Percentiles rank a stretch among this genome's conserved stretches.
These are phyloP conservation scores for Mallotus japonicus DNA, from an alignment of 441 rosid genomes.

Conservation along the genomic window DNA sequence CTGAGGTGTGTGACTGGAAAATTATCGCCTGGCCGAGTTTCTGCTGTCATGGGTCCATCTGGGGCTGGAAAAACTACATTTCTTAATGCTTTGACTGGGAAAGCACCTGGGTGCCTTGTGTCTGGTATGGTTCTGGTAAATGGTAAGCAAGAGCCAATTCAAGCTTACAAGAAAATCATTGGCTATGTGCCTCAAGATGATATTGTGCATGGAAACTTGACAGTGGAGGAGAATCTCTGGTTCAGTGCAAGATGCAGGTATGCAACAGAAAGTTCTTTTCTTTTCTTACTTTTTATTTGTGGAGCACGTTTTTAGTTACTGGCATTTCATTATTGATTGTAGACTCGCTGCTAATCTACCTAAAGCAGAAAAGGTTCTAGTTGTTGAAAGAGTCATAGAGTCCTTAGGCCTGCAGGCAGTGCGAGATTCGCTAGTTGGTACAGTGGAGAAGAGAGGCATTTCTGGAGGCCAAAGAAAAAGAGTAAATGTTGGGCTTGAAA, in stretches of 20 bases:
- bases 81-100: slow-evolving; percentile 88
- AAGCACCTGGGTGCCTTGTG: slow-evolving; percentile 74
- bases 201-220: slow-evolving; percentile 95
- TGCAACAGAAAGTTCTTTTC: not conserved
- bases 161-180: slow-evolving; percentile 79
- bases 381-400: slow-evolving; percentile 91
- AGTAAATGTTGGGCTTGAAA: slow-evolving; percentile 96
- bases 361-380: slow-evolving; percentile 77
- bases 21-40: slow-evolving; percentile 82
- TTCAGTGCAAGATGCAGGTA: slow-evolving; percentile 99
- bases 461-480: slow-evolving; percentile 99
- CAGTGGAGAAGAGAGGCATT: slow-evolving; percentile 94
- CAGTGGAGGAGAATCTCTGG: slow-evolving; percentile 95
- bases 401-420: slow-evolving; percentile 76
- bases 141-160: slow-evolving; percentile 74
- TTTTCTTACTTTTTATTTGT: too few species aligned
- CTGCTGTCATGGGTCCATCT: slow-evolving; percentile 99
- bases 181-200: slow-evolving; percentile 99
- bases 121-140: slow-evolving; percentile 74
- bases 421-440: slow-evolving; percentile 87
- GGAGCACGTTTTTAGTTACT: not conserved
- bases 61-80: slow-evolving; percentile 99
- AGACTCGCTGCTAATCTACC: slow-evolving; percentile 79
- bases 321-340: slow-evolving; percentile 4
- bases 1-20: slow-evolving; percentile 90